Conservation (phyloP, 2,329 filamentous ascomycete species). For the Xylaria sp. region DNA sequence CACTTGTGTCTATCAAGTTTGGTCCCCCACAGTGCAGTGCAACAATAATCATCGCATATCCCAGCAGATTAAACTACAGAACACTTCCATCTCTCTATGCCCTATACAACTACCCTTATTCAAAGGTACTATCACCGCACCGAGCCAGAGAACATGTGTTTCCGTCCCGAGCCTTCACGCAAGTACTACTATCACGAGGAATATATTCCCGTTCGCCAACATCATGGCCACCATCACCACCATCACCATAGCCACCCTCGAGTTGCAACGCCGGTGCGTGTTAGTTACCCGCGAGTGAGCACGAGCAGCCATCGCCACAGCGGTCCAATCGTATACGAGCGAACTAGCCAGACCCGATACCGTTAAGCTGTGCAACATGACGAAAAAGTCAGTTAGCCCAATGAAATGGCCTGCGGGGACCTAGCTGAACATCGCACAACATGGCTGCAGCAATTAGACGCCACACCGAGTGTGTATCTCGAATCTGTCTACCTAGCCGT, state of each 20-base stretch:
- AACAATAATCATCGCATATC: neutral
- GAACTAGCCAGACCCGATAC: conserved; percentile 53
- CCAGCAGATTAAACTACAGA: neutral
- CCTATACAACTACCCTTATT: conserved; percentile 34
- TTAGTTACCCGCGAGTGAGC: conserved; percentile 56
- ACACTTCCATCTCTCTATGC: conserved; percentile 16
- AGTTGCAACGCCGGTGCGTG: conserved; percentile 53
- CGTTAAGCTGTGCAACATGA: conserved; percentile 27
- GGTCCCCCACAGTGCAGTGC: no score
- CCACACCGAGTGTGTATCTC: neutral
- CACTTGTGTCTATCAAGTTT: neutral
- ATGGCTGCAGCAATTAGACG: neutral
- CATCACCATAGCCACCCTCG: conserved; percentile 50
- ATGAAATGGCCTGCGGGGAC: conserved; percentile 3
- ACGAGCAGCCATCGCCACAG: conserved; percentile 51
- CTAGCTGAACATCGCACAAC: neutral
- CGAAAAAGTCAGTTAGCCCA: neutral
- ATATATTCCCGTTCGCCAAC: conserved; percentile 59
- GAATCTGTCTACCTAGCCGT: neutral
- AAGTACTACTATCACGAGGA: conserved; percentile 69
- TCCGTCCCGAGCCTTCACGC: conserved; percentile 57
- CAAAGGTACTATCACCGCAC: conserved; percentile 34
- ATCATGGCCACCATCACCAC: conserved; percentile 51
- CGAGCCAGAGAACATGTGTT: conserved; percentile 60
- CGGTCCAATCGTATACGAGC: conserved; percentile 55